A percentile compares a stretch with the other conserved stretches of the same genome.
Conservation (phyloP, 148 eudicot species). For the Dianthus caryophyllus region DNA sequence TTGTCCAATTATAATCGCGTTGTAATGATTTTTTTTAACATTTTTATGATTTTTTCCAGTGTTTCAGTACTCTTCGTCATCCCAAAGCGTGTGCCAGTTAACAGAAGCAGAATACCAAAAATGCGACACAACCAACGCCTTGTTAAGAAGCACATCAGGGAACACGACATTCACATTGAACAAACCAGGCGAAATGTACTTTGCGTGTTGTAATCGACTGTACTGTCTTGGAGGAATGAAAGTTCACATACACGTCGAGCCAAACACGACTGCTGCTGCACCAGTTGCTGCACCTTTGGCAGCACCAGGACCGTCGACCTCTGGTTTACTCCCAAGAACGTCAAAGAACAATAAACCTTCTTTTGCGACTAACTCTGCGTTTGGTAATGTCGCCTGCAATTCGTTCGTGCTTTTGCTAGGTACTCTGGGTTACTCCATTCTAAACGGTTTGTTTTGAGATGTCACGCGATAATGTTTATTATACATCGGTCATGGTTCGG, state of each 20-base stretch:
- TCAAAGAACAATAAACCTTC: slow-evolving; percentile 43
- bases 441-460: slow-evolving; percentile 15
- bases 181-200: slow-evolving; percentile 60
- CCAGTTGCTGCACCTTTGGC: slow-evolving; percentile 36
- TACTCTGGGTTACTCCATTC: slow-evolving; percentile 17
- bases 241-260: slow-evolving; percentile 45
- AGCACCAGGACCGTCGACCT: slow-evolving; percentile 24
- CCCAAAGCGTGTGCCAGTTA: slow-evolving; percentile 48
- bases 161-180: slow-evolving; percentile 56
- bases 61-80: slow-evolving; percentile 67
- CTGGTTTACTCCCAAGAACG: slow-evolving; percentile 21
- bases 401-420: slow-evolving; percentile 19
- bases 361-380: slow-evolving; percentile 27
- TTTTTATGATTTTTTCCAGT: slow-evolving; percentile 26
- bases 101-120: slow-evolving; percentile 39
- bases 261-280: slow-evolving; percentile 29
- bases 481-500: background rate
- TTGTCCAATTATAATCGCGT: background rate
- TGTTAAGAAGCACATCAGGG: slow-evolving; percentile 39
- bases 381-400: slow-evolving; percentile 1
- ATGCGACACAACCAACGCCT: slow-evolving; percentile 50
- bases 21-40: background rate
- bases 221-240: slow-evolving; percentile 83
- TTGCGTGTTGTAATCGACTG: slow-evolving; percentile 54
- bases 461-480: background rate